phyloP scores from a whole-genome alignment of 805 yeast genomes.

The Candida ponderosae region DNA sequence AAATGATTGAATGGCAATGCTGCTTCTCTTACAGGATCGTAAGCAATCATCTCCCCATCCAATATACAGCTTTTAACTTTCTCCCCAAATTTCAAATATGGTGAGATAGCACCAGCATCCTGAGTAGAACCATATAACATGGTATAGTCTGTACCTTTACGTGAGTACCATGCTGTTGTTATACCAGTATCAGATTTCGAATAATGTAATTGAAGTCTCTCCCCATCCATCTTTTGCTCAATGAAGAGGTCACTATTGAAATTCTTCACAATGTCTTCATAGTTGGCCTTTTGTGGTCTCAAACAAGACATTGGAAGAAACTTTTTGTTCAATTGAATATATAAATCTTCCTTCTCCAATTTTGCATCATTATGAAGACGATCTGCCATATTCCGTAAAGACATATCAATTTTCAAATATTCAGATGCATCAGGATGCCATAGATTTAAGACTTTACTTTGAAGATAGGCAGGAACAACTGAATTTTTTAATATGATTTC shows the following conservation, averaged over 20 bases:
- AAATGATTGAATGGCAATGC: constrained; percentile 78
- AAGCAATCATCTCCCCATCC: constrained; percentile 94
- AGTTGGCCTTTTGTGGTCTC: constrained; percentile 41
- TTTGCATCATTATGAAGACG: constrained; percentile 40
- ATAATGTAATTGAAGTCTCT: constrained; percentile 74
- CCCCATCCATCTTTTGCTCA: constrained; percentile 94
- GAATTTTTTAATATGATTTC: constrained; percentile 55
- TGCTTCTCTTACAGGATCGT: constrained; percentile 48
- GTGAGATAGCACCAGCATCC: constrained; percentile 47
- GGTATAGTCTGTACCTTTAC: constrained; percentile 71
- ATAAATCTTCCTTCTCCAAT: constrained; percentile 30
- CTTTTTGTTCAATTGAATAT: constrained; percentile 26
- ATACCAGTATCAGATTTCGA: constrained; percentile 28
- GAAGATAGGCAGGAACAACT: constrained; percentile 50
- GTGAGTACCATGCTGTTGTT: constrained; percentile 32
- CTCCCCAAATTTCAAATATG: constrained; percentile 31
- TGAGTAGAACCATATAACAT: constrained; percentile 52
- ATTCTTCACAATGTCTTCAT: constrained; percentile 40
- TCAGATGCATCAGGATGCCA: constrained; percentile 81
- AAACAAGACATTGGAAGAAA: constrained; percentile 76
- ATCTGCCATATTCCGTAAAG: constrained; percentile 51
- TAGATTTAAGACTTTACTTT: constrained; percentile 41
- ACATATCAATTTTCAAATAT: constrained; percentile 57
- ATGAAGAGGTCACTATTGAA: constrained; percentile 48
- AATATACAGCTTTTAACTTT: constrained; percentile 34